Evolutionary conservation across 192 early-diverging fungal genomes (phyloP).

Genomic region (Coemansia sp.): DNA sequence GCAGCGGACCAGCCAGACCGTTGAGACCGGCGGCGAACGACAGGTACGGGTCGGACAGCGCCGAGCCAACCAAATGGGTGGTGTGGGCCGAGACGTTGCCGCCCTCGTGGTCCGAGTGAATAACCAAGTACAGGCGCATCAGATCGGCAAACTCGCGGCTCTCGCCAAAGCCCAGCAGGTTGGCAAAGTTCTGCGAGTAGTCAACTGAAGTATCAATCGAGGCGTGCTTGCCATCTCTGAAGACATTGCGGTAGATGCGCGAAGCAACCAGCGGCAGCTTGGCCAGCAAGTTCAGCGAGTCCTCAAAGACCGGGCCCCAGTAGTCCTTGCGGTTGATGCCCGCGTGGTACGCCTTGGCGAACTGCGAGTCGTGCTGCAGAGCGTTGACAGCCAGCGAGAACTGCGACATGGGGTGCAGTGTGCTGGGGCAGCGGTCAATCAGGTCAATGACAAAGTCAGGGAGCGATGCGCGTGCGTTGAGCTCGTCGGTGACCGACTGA

Average conservation of each 20-base stretch:
- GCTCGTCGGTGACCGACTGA: constrained; percentile 86
- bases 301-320: constrained; percentile 97
- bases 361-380: constrained; percentile 93
- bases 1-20: constrained; percentile 97
- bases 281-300: constrained; percentile 97
- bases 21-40: constrained; percentile 96
- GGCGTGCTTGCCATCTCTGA: constrained; percentile 92
- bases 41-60: constrained; percentile 98
- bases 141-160: constrained; percentile 92
- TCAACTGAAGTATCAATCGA: constrained; percentile 86
- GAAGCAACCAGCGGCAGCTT: constrained; percentile 95
- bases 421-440: constrained; percentile 97
- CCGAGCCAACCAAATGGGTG: constrained; percentile 91
- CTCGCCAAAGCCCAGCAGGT: constrained; percentile 86
- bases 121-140: constrained; percentile 98
- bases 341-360: constrained; percentile 93
- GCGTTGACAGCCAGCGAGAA: constrained; percentile 96
- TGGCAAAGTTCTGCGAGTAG: constrained; percentile 95
- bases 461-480: constrained; percentile 90
- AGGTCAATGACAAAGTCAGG: constrained; percentile 95
- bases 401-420: constrained; percentile 99
- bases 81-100: constrained; percentile 99
- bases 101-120: constrained; percentile 99
- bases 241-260: constrained; percentile 99
- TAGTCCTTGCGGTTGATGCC: constrained; percentile 94